A percentile compares a stretch with the other conserved stretches of the same genome.
Evolutionary conservation across 1,284 basidiomycete species (phyloP).

Genomic region (Pisolithus thermaeus): DNA sequence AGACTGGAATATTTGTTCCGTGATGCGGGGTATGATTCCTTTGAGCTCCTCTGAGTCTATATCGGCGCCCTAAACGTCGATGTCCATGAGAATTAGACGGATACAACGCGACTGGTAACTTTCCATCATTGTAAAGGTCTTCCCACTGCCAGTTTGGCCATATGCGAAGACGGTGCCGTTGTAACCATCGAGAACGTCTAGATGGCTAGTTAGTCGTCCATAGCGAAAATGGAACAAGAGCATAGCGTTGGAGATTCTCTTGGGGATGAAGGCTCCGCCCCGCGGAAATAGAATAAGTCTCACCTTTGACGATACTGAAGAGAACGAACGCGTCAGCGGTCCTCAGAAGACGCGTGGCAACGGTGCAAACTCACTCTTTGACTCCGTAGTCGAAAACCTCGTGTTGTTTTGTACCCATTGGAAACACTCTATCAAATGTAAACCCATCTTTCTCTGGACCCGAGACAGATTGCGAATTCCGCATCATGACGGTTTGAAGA

Average conservation of each 20-base stretch:
- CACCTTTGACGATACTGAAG: constrained; percentile 74
- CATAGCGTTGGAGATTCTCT: constrained; percentile 3
- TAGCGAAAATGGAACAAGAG: constrained; percentile 3
- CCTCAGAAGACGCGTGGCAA: constrained; percentile 9
- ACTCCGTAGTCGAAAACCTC: constrained; percentile 99
- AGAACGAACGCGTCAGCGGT: constrained; percentile 12
- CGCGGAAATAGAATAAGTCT: constrained; percentile 11
- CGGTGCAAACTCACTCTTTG: constrained; percentile 68
- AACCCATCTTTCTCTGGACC: constrained; percentile 91
- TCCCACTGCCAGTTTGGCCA: constrained; percentile 97
- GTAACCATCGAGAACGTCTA: constrained; percentile 98
- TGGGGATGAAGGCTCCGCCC: background rate
- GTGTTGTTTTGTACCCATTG: constrained; percentile 85
- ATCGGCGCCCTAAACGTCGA: constrained; percentile 76
- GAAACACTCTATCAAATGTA: constrained; percentile 96
- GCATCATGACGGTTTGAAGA: constrained; percentile 77
- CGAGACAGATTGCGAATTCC: constrained; percentile 57
- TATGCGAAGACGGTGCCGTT: constrained; percentile 99
- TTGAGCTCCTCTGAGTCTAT: constrained; percentile 90
- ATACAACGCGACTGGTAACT: constrained; percentile 17
- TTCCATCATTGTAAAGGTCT: constrained; percentile 98
- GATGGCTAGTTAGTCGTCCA: constrained; percentile 15
- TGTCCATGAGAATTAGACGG: constrained; percentile 10
- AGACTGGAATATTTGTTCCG: constrained; percentile 97
- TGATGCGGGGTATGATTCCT: constrained; percentile 97